Evolutionary conservation across 75 land plant genomes (phyloP).

Genomic region (Selaginella tamariscina): DNA sequence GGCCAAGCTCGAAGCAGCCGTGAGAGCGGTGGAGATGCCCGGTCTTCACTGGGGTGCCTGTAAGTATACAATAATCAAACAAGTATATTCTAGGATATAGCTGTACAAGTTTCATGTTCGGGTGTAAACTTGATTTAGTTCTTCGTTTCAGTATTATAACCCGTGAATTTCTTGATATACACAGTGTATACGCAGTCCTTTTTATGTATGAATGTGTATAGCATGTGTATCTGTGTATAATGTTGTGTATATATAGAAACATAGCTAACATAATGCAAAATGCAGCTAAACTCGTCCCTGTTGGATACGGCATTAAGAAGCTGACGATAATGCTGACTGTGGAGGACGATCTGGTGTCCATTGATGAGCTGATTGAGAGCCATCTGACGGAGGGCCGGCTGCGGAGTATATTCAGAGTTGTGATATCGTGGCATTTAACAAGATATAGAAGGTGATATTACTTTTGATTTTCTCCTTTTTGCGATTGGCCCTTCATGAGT

Average conservation of each 20-base stretch:
- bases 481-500: too few species aligned
- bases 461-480: too few species aligned
- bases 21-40: conserved; percentile 54
- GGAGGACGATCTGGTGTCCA: conserved; percentile 84
- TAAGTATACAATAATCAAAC: conserved; percentile 31
- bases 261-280: not conserved
- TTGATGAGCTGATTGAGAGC: conserved; percentile 73
- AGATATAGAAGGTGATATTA: too few species aligned
- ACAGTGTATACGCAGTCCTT: too few species aligned
- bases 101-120: too few species aligned
- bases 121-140: too few species aligned
- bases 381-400: conserved; percentile 50
- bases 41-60: conserved; percentile 95
- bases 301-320: conserved; percentile 93
- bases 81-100: too few species aligned
- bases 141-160: too few species aligned
- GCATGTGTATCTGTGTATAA: not conserved
- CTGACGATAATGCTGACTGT: conserved; percentile 90
- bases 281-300: conserved; percentile 77
- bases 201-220: too few species aligned
- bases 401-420: conserved; percentile 94
- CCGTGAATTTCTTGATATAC: too few species aligned
- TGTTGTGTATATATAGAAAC: not conserved
- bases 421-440: conserved; percentile 97
- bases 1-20: conserved; percentile 81